A percentile compares a stretch with the other conserved stretches of the same genome.
Evolutionary conservation across 2,329 filamentous ascomycete genomes (phyloP).

Genomic region (Allantophomopsis lycopodina): DNA sequence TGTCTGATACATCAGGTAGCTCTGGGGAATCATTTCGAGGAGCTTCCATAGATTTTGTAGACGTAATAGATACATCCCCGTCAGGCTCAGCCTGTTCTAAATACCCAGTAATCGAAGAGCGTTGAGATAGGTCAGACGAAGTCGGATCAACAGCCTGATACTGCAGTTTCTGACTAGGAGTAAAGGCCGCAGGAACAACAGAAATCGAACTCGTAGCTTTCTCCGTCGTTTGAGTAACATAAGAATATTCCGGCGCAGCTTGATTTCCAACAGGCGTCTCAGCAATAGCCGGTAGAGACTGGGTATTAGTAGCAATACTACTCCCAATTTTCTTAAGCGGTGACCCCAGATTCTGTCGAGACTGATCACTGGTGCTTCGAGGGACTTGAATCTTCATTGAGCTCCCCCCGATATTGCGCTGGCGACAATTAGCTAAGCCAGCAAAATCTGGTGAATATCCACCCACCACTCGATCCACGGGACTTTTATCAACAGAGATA

Average conservation of each 20-base stretch:
- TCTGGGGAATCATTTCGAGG: constrained; percentile 2
- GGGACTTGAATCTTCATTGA: constrained; percentile 1
- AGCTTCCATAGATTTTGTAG: constrained; percentile 1
- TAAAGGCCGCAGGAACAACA: constrained; percentile 1
- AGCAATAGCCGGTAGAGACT: too few relatives aligned
- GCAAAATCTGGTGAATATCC: too few relatives aligned
- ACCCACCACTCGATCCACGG: too few relatives aligned
- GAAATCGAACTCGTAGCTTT: constrained; percentile 1
- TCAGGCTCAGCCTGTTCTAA: background rate
- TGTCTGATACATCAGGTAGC: background rate
- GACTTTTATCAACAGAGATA: too few relatives aligned
- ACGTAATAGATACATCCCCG: background rate
- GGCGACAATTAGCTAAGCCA: too few relatives aligned
- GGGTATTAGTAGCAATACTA: too few relatives aligned
- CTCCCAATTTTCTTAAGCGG: too few relatives aligned
- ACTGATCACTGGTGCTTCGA: constrained; percentile 1
- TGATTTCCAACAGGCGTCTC: background rate
- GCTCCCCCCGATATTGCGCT: too few relatives aligned
- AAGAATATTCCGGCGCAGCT: background rate
- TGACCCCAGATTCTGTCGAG: too few relatives aligned
- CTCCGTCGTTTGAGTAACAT: background rate
- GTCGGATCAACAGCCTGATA: background rate
- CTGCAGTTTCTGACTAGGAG: constrained; percentile 1
- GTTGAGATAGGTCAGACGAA: constrained; percentile 1
- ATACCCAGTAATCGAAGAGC: constrained; percentile 1